Percentiles rank a stretch among this genome's conserved stretches.
Conservation (phyloP, 345 rosid species). For the Sapria himalayana region DNA sequence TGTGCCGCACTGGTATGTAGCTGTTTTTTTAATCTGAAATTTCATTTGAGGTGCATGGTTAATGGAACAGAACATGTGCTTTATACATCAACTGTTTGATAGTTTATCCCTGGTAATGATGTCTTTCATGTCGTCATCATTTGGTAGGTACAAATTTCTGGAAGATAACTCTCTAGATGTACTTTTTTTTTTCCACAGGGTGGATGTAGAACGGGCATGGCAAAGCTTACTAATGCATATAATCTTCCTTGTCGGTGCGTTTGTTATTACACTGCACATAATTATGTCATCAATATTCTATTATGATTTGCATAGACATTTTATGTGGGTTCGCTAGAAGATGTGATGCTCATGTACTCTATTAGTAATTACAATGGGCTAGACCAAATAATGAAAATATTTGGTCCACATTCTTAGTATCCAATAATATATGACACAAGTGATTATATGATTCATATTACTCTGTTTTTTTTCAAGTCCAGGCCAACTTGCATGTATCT, state of each 20-base stretch:
- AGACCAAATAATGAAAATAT: too few relatives aligned
- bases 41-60: background rate
- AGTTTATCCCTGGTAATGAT: slow-evolving; percentile 1
- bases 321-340: slow-evolving; percentile 68
- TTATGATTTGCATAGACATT: slow-evolving; percentile 6
- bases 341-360: too few relatives aligned
- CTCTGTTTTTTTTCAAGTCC: too few relatives aligned
- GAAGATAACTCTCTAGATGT: slow-evolving; percentile 4
- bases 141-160: slow-evolving; percentile 4
- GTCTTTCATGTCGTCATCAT: too few relatives aligned
- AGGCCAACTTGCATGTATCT: too few relatives aligned
- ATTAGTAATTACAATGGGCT: too few relatives aligned
- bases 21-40: slow-evolving; percentile 3
- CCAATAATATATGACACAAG: too few relatives aligned
- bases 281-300: background rate
- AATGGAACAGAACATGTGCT: background rate
- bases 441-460: too few relatives aligned
- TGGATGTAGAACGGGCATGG: slow-evolving; percentile 97
- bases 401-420: too few relatives aligned
- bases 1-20: slow-evolving; percentile 53
- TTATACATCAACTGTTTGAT: slow-evolving; percentile 5
- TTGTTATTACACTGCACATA: background rate
- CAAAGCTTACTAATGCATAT: slow-evolving; percentile 82
- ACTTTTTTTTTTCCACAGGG: slow-evolving; percentile 34
- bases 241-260: slow-evolving; percentile 90